Base-by-base conservation (phyloP, 2,329 filamentous ascomycete species). In the Bipolaris cookei region DNA sequence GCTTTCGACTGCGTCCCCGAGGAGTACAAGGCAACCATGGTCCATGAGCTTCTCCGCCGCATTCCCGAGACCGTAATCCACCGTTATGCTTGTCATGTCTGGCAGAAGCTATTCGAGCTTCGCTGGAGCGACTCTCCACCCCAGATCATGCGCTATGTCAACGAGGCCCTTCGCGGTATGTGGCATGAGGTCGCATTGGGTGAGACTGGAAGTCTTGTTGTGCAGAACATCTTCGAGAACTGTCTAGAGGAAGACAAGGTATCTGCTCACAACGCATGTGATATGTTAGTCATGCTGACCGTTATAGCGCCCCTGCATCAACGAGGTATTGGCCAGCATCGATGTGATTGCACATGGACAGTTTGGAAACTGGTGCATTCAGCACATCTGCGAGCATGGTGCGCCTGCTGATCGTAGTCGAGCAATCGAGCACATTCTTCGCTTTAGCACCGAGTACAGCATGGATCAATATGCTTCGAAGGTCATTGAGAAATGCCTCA, bases 201-300 rank as follows among this genome's bases (percentile, higher is more conserved):
- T 34, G 95, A 99, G 81, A 99, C 96, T 10, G 95, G 95, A 59
- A 99, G 95, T 76, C 83, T 99, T 68, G 95, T 99, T 43, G 96
- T 99, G 46, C 95, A 99, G 78, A 99, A 99, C 76, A 99, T 99
- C 73, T 99, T 99, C 76, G 95, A 99, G 81, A 99, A 99, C 72
- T 99, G 95, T 71, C 85, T 98, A 28, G 96, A 99, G 73, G 94
- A 98, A 71, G 95, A 99, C 80, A 99, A 99, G 88, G 92, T 94
- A 81, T 63, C 59, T 47, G 10, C 11, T n/a, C 14, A 38, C 50
- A 13, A 49, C 11, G 5, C 11, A 11, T 25, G 18, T n/a, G 6
- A 2, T 16, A 6, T 54, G 39, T 13, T 18, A 21, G 16, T 3
- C 14, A 3, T 54, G 47, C 52, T 62, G n/a, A 66, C 38, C 8